Evolutionary conservation across 2,329 filamentous ascomycete genomes (phyloP).

Genomic region (Tolypocladium album): DNA sequence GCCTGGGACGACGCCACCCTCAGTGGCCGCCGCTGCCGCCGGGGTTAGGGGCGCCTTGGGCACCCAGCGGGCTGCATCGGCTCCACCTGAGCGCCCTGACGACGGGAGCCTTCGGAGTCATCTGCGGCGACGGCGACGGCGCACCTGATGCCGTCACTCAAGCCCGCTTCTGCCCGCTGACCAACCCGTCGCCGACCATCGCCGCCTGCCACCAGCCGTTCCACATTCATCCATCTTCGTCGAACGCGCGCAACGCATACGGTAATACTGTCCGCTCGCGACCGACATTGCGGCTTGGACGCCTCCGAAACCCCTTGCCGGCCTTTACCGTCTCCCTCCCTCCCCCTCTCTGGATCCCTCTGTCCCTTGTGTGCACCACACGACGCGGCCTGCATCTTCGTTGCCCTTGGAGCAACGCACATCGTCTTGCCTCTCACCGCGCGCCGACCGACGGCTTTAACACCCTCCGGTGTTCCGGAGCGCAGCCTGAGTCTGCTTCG

Average conservation of each 20-base stretch:
- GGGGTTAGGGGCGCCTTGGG: not conserved
- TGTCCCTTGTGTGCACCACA: not conserved
- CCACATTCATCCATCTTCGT: not conserved
- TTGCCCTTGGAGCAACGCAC: not conserved
- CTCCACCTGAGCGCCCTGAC: not conserved
- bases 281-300: not conserved
- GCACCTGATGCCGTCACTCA: constrained; percentile 11
- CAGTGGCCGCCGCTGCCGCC: not conserved
- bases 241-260: not conserved
- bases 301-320: not conserved
- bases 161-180: not conserved
- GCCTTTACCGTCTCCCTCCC: not conserved
- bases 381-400: not conserved
- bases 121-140: not conserved
- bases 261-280: not conserved
- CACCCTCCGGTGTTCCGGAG: not conserved
- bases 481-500: not conserved
- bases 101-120: not conserved
- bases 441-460: not conserved
- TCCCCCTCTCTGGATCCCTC: not conserved
- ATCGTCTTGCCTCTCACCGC: not conserved
- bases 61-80: not conserved
- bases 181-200: not conserved
- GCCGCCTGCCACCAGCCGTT: not conserved
- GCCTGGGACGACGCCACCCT: too few species aligned